Conservation (phyloP, 2,329 filamentous ascomycete species). For the Penicillium vulpinum region DNA sequence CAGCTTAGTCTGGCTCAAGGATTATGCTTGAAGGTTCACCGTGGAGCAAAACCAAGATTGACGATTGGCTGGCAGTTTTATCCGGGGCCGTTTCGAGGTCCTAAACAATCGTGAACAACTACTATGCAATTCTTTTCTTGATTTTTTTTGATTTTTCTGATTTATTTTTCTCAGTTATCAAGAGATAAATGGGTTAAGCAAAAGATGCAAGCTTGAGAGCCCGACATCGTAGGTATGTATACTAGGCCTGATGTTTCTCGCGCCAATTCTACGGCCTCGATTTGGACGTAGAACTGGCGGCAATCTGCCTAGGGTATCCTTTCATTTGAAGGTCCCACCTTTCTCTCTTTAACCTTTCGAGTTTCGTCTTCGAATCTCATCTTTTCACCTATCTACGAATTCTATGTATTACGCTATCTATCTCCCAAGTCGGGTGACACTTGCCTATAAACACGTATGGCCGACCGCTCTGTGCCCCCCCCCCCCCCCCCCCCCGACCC, state of each 20-base stretch:
- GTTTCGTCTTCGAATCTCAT: background rate
- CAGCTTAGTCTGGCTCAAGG: too few species aligned
- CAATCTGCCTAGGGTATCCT: background rate
- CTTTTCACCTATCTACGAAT: background rate
- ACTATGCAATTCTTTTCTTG: background rate
- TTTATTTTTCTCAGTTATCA: background rate
- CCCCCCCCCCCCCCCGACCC: background rate
- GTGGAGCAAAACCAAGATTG: background rate
- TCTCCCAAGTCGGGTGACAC: background rate
- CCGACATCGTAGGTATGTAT: too few species aligned
- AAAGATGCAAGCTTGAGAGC: background rate
- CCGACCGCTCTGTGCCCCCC: conserved; percentile 8
- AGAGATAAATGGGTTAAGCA: background rate
- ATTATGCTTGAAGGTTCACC: background rate
- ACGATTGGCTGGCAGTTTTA: conserved; percentile 18
- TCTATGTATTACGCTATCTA: background rate
- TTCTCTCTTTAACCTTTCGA: background rate
- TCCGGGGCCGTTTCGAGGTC: conserved; percentile 2
- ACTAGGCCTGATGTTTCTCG: background rate
- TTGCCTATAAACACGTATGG: conserved; percentile 5
- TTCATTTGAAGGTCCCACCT: background rate
- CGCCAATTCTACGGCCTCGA: background rate
- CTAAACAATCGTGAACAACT: background rate
- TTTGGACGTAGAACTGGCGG: background rate
- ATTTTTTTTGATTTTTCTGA: background rate